Conservation (phyloP, 495 filamentous ascomycete genomes). For the Penicillium robsamsonii region DNA sequence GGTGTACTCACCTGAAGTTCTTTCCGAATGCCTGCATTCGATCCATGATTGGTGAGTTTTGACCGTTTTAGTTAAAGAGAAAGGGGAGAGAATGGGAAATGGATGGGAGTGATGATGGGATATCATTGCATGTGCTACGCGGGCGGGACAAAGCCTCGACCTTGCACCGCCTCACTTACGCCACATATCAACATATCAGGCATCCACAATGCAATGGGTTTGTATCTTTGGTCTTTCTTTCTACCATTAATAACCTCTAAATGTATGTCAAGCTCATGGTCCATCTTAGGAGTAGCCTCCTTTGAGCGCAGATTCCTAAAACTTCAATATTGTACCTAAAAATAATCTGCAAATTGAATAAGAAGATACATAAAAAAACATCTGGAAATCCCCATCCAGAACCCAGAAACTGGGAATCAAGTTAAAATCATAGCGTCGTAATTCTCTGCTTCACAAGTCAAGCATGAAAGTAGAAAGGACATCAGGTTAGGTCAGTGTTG, state of each 20-base stretch:
- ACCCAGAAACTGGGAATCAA: background rate
- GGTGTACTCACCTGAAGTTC: constrained; percentile 60
- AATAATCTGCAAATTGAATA: background rate
- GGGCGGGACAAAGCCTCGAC: constrained; percentile 19
- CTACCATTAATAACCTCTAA: background rate
- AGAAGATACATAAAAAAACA: constrained; percentile 12
- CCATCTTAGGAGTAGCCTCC: background rate
- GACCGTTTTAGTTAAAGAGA: constrained; percentile 3
- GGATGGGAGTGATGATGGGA: constrained; percentile 12
- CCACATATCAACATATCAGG: constrained; percentile 20
- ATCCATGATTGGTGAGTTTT: constrained; percentile 51
- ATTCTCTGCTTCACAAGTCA: constrained; percentile 2
- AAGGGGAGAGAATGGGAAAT: constrained; percentile 2
- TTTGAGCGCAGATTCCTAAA: background rate
- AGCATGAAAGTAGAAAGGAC: background rate
- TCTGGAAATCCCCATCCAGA: background rate
- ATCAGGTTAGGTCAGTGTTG: constrained; percentile 62
- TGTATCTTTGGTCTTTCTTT: background rate
- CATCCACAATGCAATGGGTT: background rate
- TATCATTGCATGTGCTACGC: constrained; percentile 14
- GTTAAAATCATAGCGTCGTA: constrained; percentile 11
- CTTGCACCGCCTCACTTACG: constrained; percentile 30
- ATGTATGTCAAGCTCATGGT: background rate
- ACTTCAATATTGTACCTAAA: background rate
- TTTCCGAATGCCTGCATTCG: constrained; percentile 72